Base-by-base conservation (phyloP, 2,329 filamentous ascomycete genomes). In the Epichloe sylvatica region DNA sequence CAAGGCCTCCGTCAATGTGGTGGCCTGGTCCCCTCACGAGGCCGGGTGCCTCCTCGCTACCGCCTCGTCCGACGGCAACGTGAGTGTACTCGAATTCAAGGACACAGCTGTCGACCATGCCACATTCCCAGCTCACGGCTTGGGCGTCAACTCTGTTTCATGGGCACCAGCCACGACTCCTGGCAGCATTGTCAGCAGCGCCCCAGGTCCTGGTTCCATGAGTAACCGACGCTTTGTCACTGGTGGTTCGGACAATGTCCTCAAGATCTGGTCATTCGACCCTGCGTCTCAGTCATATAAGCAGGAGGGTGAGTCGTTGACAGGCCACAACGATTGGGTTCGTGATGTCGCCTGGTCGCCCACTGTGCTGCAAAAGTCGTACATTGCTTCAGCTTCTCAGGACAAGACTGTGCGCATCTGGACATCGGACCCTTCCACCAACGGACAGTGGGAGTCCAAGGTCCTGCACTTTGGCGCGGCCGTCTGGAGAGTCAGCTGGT, bases 391-490 rank as follows among this genome's bases (percentile, higher is more conserved):
- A 45, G 92, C 91, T 11, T 90, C 85, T 49, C 90, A 97, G 71
- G 92, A 98, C 68, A 94, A 94, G 77, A 96, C 89, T 8, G 91
- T 97, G 54, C 82, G 89, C 57, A 96, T 98, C 70, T 98, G 92
- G 92, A 97, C 91, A 9, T 83, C 78, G 30, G 84, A 88, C 59
- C 58, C 64, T 8, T 59, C 64, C 52, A 78, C 74, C 62, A 71
- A 79, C 15, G 78, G 77, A 23, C 80, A 87, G 60, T 98, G 92
- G 92, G 80, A 83, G 51, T 83, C 80, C 68, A 92, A 94, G 67
- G 80, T 85, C 39, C 76, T 98, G 55, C 80, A 83, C 60, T 94
- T 98, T 59, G 91, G 96, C 53, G 81, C 84, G 4, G 83, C 90
- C 44, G 78, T 95, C 52, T 98, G 92, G 92, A 82, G 92, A 50